Percentiles rank a stretch among this genome's conserved stretches.
Conservation (phyloP, 108 stramenopile genomes). For the Aurantiochytrium sp. region DNA sequence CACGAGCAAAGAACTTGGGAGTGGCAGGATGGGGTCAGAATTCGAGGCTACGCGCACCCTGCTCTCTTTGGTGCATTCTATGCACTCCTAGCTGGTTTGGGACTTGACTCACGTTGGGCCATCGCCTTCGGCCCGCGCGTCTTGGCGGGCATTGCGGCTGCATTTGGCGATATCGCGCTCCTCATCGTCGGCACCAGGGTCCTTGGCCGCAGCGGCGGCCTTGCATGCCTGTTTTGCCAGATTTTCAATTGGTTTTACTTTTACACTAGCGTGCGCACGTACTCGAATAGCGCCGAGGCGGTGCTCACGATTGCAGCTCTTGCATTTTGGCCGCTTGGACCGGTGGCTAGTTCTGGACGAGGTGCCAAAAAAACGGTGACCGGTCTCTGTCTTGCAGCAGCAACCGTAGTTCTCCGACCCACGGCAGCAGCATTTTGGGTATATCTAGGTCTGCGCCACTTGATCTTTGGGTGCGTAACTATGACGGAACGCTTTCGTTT, state of each 20-base stretch:
- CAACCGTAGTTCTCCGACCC: not conserved
- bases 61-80: not conserved
- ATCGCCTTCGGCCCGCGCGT: not conserved
- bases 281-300: not conserved
- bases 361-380: not conserved
- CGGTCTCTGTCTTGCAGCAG: not conserved
- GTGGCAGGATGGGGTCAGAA: not conserved
- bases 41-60: slow-evolving; percentile 6
- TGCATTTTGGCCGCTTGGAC: not conserved
- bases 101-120: not conserved
- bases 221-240: not conserved
- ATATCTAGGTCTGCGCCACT: not conserved
- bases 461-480: not conserved
- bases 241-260: not conserved
- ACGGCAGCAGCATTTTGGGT: not conserved
- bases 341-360: not conserved
- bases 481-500: not conserved
- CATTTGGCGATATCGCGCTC: not conserved
- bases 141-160: not conserved
- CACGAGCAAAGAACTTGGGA: not conserved
- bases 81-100: not conserved
- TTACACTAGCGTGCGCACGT: not conserved
- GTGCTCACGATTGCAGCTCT: not conserved
- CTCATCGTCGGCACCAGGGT: not conserved
- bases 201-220: not conserved